Conservation (phyloP, 2,329 filamentous ascomycete genomes). For the Neoarthrinium moseri region DNA sequence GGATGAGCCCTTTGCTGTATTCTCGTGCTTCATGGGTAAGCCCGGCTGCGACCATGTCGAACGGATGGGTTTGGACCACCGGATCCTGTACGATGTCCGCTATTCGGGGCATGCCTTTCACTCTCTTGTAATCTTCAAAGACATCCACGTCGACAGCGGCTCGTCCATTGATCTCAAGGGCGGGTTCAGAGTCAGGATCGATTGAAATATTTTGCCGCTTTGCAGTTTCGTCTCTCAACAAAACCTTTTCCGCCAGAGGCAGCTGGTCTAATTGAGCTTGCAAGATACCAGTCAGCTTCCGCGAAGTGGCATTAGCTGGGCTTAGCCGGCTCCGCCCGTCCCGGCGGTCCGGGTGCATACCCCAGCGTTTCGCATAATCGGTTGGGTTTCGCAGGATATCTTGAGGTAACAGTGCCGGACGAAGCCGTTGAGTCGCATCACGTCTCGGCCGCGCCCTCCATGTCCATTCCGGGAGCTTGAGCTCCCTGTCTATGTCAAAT, state of each 20-base stretch:
- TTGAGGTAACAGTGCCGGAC: conserved; percentile 20
- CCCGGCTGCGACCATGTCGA: conserved; percentile 16
- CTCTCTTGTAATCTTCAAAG: conserved; percentile 13
- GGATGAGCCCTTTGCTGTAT: conserved; percentile 16
- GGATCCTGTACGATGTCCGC: conserved; percentile 5
- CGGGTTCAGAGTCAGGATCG: no score
- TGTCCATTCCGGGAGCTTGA: neutral
- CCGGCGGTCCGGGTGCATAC: conserved; percentile 20
- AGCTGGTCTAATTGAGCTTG: neutral
- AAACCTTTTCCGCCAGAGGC: neutral
- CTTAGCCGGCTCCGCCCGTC: conserved; percentile 27
- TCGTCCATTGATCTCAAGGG: neutral
- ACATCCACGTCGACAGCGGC: conserved; percentile 18
- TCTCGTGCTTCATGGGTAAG: conserved; percentile 1
- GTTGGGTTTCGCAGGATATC: conserved; percentile 21
- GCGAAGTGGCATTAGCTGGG: conserved; percentile 19
- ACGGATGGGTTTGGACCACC: neutral
- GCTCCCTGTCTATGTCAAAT: neutral
- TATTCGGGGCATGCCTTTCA: conserved; percentile 5
- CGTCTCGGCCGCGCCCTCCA: neutral
- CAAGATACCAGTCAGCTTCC: conserved; percentile 15
- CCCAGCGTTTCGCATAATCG: conserved; percentile 22
- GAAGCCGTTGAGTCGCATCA: conserved; percentile 7
- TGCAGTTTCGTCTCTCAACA: neutral
- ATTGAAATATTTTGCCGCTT: neutral